Percentiles rank a stretch among this genome's conserved stretches.
phyloP scores from a whole-genome alignment of 352 stramenopile species.

The Pythium periplocum region DNA sequence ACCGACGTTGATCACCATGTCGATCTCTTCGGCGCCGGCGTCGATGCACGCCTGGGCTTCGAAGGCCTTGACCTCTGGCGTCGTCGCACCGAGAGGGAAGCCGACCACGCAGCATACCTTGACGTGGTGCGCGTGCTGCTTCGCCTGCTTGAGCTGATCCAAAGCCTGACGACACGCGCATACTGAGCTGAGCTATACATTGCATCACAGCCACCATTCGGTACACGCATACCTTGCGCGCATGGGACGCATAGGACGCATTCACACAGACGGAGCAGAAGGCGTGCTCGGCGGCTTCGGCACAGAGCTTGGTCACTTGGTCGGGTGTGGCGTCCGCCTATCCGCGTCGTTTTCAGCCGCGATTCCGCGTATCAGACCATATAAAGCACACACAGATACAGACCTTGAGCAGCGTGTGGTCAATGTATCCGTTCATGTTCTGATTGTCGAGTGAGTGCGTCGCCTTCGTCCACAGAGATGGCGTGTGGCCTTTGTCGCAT shows the following conservation, averaged over 20 bases:
- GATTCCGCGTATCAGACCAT: not conserved
- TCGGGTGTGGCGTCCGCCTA: conserved; percentile 57
- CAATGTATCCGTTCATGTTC: conserved; percentile 57
- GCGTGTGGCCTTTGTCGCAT: too few relatives aligned
- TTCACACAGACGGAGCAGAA: conserved; percentile 86
- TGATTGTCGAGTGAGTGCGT: not conserved
- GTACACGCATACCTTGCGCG: conserved; percentile 34
- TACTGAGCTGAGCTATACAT: not conserved
- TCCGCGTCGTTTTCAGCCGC: not conserved
- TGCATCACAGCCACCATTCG: not conserved
- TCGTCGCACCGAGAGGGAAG: conserved; percentile 68
- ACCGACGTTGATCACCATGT: conserved; percentile 85
- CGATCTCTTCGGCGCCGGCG: conserved; percentile 77
- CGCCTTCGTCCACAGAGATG: too few relatives aligned
- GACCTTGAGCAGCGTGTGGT: conserved; percentile 83
- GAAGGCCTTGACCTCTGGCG: conserved; percentile 59
- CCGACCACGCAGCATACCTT: conserved; percentile 83
- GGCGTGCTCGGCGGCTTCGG: conserved; percentile 56
- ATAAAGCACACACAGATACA: not conserved
- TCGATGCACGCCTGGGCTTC: conserved; percentile 62
- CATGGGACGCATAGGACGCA: conserved; percentile 54
- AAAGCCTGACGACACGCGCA: too few relatives aligned
- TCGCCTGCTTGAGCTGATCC: too few relatives aligned
- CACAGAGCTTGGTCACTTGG: conserved; percentile 63
- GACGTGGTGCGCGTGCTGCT: conserved; percentile 23